These are phyloP conservation scores for Saturnispora quitensis DNA, from an alignment of 805 yeast genomes.

Conservation along the genomic window DNA sequence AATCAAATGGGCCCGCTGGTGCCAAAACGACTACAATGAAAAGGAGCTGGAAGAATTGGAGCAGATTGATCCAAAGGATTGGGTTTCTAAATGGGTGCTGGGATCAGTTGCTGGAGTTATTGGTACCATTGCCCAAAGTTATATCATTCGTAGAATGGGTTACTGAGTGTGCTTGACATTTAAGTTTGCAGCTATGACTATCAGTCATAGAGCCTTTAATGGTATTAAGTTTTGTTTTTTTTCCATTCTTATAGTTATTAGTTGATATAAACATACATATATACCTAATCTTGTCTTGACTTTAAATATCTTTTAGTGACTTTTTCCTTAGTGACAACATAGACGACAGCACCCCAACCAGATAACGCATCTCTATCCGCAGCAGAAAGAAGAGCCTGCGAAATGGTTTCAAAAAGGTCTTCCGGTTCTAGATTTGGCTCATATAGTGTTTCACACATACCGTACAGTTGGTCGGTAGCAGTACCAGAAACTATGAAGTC, in stretches of 20 bases:
- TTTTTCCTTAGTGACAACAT: constrained; percentile 84
- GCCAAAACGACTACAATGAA: constrained; percentile 36
- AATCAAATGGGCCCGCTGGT: constrained; percentile 85
- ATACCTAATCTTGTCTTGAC: constrained; percentile 82
- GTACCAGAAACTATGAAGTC: constrained; percentile 96
- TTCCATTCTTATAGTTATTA: not conserved
- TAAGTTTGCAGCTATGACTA: too few species aligned
- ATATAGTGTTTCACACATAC: constrained; percentile 96
- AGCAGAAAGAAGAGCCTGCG: constrained; percentile 89
- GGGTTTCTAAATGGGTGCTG: constrained; percentile 74
- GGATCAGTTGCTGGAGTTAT: constrained; percentile 71
- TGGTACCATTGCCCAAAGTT: constrained; percentile 84
- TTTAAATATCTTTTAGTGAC: constrained; percentile 79
- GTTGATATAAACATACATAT: not conserved
- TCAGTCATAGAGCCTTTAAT: too few species aligned
- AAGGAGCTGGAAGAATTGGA: constrained; percentile 15
- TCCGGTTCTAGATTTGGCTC: constrained; percentile 93
- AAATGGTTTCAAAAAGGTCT: constrained; percentile 88
- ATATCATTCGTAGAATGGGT: constrained; percentile 88
- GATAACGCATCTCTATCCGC: constrained; percentile 95
- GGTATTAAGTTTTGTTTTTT: too few species aligned
- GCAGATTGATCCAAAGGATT: constrained; percentile 57
- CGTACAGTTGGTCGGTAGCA: constrained; percentile 91
- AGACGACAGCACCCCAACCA: constrained; percentile 98
- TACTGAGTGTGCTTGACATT: constrained; percentile 21